phyloP scores from a whole-genome alignment of 2,329 filamentous ascomycete genomes.

The Venturia carpophila region DNA sequence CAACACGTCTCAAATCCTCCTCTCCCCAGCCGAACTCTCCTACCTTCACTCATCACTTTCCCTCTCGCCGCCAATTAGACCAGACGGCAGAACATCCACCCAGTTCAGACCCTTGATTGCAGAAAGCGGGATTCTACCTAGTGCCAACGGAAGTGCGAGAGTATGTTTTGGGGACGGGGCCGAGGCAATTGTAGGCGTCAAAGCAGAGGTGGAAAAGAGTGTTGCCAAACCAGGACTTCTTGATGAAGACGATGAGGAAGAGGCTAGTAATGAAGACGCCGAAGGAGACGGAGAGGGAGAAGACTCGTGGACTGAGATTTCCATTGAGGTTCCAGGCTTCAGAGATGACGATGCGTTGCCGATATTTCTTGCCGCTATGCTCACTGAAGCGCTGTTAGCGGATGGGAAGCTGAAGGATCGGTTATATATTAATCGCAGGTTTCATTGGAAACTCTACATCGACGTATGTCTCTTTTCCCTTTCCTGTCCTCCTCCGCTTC shows the following conservation, averaged over 20 bases:
- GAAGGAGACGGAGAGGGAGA: slow-evolving; percentile 34
- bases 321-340: slow-evolving; percentile 83
- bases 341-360: slow-evolving; percentile 87
- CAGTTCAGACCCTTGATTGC: slow-evolving; percentile 88
- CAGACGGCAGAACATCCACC: slow-evolving; percentile 71
- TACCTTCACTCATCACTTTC: slow-evolving; percentile 86
- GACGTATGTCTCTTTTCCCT: slow-evolving; percentile 57
- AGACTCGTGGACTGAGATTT: slow-evolving; percentile 78
- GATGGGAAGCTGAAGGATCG: slow-evolving; percentile 59
- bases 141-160: slow-evolving; percentile 84
- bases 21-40: slow-evolving; percentile 92
- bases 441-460: slow-evolving; percentile 94
- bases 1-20: slow-evolving; percentile 55
- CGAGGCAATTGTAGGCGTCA: slow-evolving; percentile 91
- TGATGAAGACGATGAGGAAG: slow-evolving; percentile 25
- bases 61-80: slow-evolving; percentile 74
- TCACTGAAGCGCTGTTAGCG: slow-evolving; percentile 75
- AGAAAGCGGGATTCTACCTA: slow-evolving; percentile 82
- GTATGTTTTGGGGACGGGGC: slow-evolving; percentile 93
- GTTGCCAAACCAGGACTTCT: slow-evolving; percentile 17
- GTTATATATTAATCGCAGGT: slow-evolving; percentile 80
- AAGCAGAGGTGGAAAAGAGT: slow-evolving; percentile 77
- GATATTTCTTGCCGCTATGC: slow-evolving; percentile 79
- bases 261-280: slow-evolving; percentile 34
- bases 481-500: background rate